A percentile compares a stretch with the other conserved stretches of the same genome.
phyloP scores from a whole-genome alignment of 768 basidiomycete genomes.

The Lepiota subincarnata region DNA sequence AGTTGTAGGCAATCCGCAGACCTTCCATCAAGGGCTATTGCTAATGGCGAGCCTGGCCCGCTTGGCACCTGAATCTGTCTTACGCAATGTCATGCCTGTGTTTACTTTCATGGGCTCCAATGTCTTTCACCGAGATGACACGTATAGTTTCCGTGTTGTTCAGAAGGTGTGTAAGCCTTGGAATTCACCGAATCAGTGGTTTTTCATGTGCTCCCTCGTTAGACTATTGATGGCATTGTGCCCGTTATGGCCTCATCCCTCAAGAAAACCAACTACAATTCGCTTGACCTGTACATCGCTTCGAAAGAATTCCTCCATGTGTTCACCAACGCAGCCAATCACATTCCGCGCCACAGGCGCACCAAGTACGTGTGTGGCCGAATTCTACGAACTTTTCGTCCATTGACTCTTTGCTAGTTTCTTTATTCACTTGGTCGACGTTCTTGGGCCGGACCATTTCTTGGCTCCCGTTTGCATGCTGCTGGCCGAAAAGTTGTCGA shows the following conservation, averaged over 20 bases:
- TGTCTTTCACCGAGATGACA: conserved; percentile 93
- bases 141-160: conserved; percentile 92
- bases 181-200: neutral
- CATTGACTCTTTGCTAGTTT: conserved; percentile 48
- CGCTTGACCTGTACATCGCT: conserved; percentile 60
- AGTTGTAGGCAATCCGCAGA: conserved; percentile 92
- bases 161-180: conserved; percentile 59
- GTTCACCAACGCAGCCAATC: conserved; percentile 89
- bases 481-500: conserved; percentile 73
- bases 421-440: conserved; percentile 82
- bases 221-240: conserved; percentile 93
- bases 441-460: conserved; percentile 78
- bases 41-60: conserved; percentile 82
- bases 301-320: conserved; percentile 82
- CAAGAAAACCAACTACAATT: conserved; percentile 47
- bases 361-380: conserved; percentile 58
- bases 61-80: conserved; percentile 83
- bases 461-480: conserved; percentile 81
- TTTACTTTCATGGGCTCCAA: conserved; percentile 99
- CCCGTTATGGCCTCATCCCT: conserved; percentile 88
- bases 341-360: conserved; percentile 90
- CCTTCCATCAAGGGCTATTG: conserved; percentile 87
- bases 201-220: conserved; percentile 8
- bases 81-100: conserved; percentile 95
- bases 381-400: neutral